Base-by-base conservation (phyloP, 2,329 filamentous ascomycete genomes). In the Penicillium concentricum region DNA sequence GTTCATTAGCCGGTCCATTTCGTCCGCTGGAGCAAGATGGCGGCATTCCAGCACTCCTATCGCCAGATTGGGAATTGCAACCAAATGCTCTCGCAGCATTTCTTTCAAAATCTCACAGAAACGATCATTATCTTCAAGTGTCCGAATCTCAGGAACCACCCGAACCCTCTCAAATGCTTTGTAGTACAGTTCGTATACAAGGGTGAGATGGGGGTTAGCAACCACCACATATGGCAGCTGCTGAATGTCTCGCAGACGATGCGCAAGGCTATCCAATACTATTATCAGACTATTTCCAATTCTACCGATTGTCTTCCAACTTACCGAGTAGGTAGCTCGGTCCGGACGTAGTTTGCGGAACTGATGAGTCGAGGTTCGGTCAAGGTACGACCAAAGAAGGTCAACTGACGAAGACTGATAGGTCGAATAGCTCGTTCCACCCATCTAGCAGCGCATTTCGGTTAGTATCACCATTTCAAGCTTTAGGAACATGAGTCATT, bases 181-280 rank as follows among this genome's bases (percentile, higher is more conserved):
- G 77, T 97, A 96, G 79, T 99, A 99, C 7, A 97, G 83, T 72
- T 97, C 91, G 77, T 99, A 99, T 34, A 97, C 94, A 63, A 95
- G 87, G 71, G 90, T 91, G 61, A 99, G 90, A 74, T 99, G 91
- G 7, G 86, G 86, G 69, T 99, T 99, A n/a, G 90, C 92, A 46
- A 97, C 91, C 53, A 97, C 93, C 37, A 94, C 90, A 72, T 96
- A 99, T 18, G 94, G 94, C 39, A 99, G 82, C 61, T 90, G 92
- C 75, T 99, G 94, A 85, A 99, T 97, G 73, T 99, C 93, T 57
- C 95, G 91, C 61, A 99, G 87, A 34, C 94, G 90, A 76, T 99
- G 94, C 18, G 93, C 91, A 64, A 97, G 85, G 65, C 91, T 93
- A 63, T 37, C 2, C 37, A 16, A 18, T 15, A 18, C 15, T 1